Evolutionary conservation across 805 yeast genomes (phyloP), one percentile per base, ranked within the genome.

Genomic region (Starmerella tilneyi): DNA sequence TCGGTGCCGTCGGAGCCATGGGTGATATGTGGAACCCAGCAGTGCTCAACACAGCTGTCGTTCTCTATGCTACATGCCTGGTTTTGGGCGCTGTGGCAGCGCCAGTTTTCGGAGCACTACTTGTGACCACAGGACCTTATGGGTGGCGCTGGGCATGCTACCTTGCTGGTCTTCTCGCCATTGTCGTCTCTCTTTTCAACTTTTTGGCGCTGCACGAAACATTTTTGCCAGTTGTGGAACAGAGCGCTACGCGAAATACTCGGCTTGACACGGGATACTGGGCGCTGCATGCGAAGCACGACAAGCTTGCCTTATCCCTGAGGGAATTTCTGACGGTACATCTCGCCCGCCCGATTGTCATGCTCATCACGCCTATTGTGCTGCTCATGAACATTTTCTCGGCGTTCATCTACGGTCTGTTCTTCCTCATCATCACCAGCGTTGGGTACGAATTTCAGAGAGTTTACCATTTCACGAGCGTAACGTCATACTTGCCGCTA

Each of bases 271-370:
- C 96, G 4, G 86, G 92, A 31, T 79, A 84, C 57, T 70, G 71
- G 50, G 80, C 80, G 57, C 79, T 84, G 51, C 86, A 85, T 84
- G 83, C 96, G 20, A 92, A 82, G 65, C 94, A 84, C 61, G 97
- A 89, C 19, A 89, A 89, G 24, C 77, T 75, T 59, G 84, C 85
- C 37, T 61, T 85, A 61, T 65, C 81, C 1, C 60, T 82, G 39
- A 67, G 66, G 24, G 94, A 88, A 60, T 68, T 88, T 62, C 55
- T 84, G 48, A 71, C 75, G 47, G 74, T 83, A 19, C 84, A 86
- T 66, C 69, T 86, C 44, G 64, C 76, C 53, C 74, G 96, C 56
- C 97, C 97, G 2, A 65, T 89, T 50, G 76, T 76, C 54, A 84
- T 89, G 65, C 76, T 77, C 15, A 63, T 75, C 16, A 71, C 73